Base-by-base conservation (phyloP, 257 asterid genomes). In the Eustoma russellianum region DNA sequence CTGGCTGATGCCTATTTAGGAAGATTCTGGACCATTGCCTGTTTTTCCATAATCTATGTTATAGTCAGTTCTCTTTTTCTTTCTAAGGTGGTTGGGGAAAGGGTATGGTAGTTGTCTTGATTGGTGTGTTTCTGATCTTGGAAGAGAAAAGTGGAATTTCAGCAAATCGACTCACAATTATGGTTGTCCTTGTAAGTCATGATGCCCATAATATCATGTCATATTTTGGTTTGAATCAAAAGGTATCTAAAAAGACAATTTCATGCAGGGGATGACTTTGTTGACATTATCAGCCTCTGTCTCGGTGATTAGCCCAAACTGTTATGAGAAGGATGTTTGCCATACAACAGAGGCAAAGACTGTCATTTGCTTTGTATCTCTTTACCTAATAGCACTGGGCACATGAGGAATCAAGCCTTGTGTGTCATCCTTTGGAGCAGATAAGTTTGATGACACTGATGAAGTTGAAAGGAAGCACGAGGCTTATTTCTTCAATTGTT, bases 331-430 rank as follows among this genome's bases (percentile, higher is more conserved):
- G 19, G 86, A 80, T 38, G 70, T 53, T 3, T 78, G 89, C 69
- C 44, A 53, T 2, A 76, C 83, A 6, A 76, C 86, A 15, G 62
- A 66, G 49, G 19, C 75, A 17, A 84, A 77, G 57, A 65, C 72
- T 0, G 60, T 79, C 2, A 63, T 68, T n/a, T 63, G 68, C 54
- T 85, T 75, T 53, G 41, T 65, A 5, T 83, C 91, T 14, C 72
- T 83, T 18, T 80, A 83, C 70, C 72, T 83, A 28, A 63, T 83
- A 19, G 84, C 94, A 9, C 64, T 84, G 1, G 91, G 94, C 5
- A 77, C 94, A 0, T 91, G 94, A 2, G 91, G 91, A 18, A 81
- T 85, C 60, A 85, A 85, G 72, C 91, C 91, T 0, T 85, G 91
- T 1, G 91, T 85, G n/a, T 85, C 91, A 1, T 81, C 94, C 3